These are phyloP conservation scores for Discostella pseudostelligera DNA, from an alignment of 108 stramenopile genomes.

Conservation along the genomic window DNA sequence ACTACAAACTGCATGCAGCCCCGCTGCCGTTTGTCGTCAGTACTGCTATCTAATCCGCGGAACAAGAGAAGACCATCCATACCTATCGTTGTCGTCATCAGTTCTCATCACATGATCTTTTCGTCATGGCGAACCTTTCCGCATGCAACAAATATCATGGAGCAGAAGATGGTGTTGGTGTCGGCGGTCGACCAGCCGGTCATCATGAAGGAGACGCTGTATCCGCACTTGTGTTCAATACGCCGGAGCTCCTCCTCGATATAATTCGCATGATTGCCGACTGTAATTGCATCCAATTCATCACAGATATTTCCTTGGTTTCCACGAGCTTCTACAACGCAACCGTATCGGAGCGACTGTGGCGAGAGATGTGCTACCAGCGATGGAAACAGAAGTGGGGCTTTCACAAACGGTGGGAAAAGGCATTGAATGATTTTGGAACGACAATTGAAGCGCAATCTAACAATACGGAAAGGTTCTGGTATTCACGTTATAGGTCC, in stretches of 20 bases:
- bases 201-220: not conserved
- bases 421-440: conserved; percentile 9
- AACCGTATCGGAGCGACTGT: conserved; percentile 20
- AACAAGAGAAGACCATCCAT: too few species aligned
- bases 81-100: too few species aligned
- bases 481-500: conserved; percentile 20
- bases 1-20: too few species aligned
- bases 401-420: conserved; percentile 32
- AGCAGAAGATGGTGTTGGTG: not conserved
- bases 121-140: too few species aligned
- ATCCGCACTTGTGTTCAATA: conserved; percentile 1
- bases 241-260: conserved; percentile 17
- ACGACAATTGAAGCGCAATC: not conserved
- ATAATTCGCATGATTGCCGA: conserved; percentile 24
- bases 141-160: too few species aligned
- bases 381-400: conserved; percentile 37
- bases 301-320: conserved; percentile 14
- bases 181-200: not conserved
- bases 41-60: too few species aligned
- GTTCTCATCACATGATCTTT: too few species aligned
- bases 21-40: too few species aligned
- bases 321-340: conserved; percentile 17
- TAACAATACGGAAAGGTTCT: conserved; percentile 3
- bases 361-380: conserved; percentile 27
- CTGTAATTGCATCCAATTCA: conserved; percentile 2